A percentile compares a stretch with the other conserved stretches of the same genome.
phyloP scores from a whole-genome alignment of 2,329 filamentous ascomycete genomes.

The Botrytis byssoidea region DNA sequence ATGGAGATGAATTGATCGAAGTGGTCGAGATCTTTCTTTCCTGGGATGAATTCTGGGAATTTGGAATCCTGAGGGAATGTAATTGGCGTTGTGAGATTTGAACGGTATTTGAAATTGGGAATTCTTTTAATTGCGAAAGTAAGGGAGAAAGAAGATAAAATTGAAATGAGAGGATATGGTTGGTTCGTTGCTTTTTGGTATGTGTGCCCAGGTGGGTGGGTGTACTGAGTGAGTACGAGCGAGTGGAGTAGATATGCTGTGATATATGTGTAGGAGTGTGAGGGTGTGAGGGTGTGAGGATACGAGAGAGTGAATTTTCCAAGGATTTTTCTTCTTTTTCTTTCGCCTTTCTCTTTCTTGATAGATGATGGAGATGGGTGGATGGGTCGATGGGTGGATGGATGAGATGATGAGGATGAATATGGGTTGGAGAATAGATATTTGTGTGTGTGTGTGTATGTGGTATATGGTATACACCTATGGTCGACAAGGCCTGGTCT shows the following conservation, averaged over 20 bases:
- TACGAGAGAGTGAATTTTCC: not conserved
- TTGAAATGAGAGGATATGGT: constrained; percentile 14
- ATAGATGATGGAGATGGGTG: not conserved
- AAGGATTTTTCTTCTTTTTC: not conserved
- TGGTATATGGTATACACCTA: not conserved
- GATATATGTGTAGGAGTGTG: not conserved
- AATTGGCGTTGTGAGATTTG: constrained; percentile 4
- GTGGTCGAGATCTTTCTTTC: not conserved
- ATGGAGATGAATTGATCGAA: not conserved
- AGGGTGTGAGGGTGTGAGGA: not conserved
- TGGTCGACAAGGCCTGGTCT: not conserved
- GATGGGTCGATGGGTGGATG: not conserved
- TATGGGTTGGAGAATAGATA: not conserved
- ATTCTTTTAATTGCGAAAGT: constrained; percentile 20
- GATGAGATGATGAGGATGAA: not conserved
- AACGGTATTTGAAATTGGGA: constrained; percentile 6
- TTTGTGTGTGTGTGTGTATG: not conserved
- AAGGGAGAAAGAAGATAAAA: constrained; percentile 15
- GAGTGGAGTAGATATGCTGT: constrained; percentile 1
- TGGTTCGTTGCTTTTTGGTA: constrained; percentile 12
- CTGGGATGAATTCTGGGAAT: not conserved
- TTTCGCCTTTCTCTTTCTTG: not conserved
- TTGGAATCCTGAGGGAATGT: constrained; percentile 12
- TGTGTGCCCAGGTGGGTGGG: constrained; percentile 1
- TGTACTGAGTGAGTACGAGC: not conserved